Evolutionary conservation across 2,329 filamentous ascomycete species (phyloP), one percentile per base, ranked within the genome.

Genomic region (Aspergillus phoenicis): DNA sequence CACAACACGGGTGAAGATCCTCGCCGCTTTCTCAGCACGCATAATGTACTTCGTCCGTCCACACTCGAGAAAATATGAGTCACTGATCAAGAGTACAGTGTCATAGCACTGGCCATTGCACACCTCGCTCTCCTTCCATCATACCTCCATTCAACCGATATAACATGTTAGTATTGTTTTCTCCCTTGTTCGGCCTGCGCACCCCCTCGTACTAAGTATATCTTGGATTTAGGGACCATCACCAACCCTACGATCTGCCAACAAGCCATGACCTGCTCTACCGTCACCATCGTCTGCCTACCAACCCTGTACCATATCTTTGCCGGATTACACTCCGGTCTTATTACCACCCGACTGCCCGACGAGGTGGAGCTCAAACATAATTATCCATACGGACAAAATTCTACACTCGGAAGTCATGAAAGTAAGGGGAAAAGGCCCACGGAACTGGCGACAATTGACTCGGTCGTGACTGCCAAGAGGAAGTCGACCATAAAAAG

Each of bases 281-380:
- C 66, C n/a, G 56, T 72, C 28, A 64, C 64, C 17, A 63, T 67
- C 28, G 66, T 69, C 24, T 70, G 69, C 41, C 47, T 71, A 17
- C 70, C 70, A 8, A 70, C 68, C 1, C 58, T 71, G 13, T 70
- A 68, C 58, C 68, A 69, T 47, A 67, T 72, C 11, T 68, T 70
- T 38, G 66, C 68, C 13, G 68, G 69, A 17, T 58, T 72, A 0
- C 62, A 68, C 47, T 69, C 68, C 4, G 64, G 66, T 7, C 55
- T 70, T 1, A 63, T 60, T 28, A 66, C 66, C 6, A 68, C 67
- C 1, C 61, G 53, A 11, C 54, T 64, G n/a, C 58, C 65, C 10
- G 62, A 66, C 11, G 60, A 60, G 6, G 41, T 63, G 20, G 63
- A 65, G 43, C 62, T 68, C 36, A 48, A 55, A 6, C 59, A 57